phyloP scores from a whole-genome alignment of 371 early-diverging fungal species.

The Apophysomyces elegans region DNA sequence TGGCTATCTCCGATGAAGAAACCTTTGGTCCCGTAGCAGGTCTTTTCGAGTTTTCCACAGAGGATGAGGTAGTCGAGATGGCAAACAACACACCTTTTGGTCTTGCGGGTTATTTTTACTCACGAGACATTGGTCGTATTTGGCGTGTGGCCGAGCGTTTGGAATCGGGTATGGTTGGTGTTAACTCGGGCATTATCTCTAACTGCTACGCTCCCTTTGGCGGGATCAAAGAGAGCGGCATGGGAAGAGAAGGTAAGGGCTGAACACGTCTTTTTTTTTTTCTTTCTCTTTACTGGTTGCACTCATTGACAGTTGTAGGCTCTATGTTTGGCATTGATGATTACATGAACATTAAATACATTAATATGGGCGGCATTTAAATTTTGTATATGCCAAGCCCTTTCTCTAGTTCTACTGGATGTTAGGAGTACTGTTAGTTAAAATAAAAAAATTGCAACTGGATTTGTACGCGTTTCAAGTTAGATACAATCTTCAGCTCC shows the following conservation, averaged over 20 bases:
- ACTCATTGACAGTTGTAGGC: slow-evolving; percentile 11
- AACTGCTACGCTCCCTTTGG: slow-evolving; percentile 78
- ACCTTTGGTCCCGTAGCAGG: slow-evolving; percentile 84
- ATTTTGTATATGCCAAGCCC: background rate
- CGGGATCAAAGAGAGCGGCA: slow-evolving; percentile 82
- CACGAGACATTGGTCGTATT: slow-evolving; percentile 72
- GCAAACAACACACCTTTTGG: slow-evolving; percentile 83
- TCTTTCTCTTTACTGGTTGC: too few species aligned
- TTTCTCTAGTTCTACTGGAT: too few species aligned
- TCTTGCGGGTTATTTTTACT: slow-evolving; percentile 86
- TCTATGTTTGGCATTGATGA: slow-evolving; percentile 73
- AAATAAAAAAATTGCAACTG: too few species aligned
- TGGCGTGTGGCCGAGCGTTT: slow-evolving; percentile 83
- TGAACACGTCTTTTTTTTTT: background rate
- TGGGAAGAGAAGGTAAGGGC: slow-evolving; percentile 75
- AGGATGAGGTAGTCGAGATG: slow-evolving; percentile 71
- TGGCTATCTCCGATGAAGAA: slow-evolving; percentile 71
- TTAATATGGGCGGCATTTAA: slow-evolving; percentile 53
- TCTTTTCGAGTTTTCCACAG: slow-evolving; percentile 67
- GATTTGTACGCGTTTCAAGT: too few species aligned
- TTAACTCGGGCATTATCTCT: slow-evolving; percentile 76
- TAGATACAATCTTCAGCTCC: background rate
- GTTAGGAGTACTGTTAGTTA: too few species aligned
- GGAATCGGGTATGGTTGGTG: slow-evolving; percentile 91
- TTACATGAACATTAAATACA: slow-evolving; percentile 64